A percentile compares a stretch with the other conserved stretches of the same genome.
Evolutionary conservation across 768 basidiomycete genomes (phyloP).

Genomic region (Terana coerulea): DNA sequence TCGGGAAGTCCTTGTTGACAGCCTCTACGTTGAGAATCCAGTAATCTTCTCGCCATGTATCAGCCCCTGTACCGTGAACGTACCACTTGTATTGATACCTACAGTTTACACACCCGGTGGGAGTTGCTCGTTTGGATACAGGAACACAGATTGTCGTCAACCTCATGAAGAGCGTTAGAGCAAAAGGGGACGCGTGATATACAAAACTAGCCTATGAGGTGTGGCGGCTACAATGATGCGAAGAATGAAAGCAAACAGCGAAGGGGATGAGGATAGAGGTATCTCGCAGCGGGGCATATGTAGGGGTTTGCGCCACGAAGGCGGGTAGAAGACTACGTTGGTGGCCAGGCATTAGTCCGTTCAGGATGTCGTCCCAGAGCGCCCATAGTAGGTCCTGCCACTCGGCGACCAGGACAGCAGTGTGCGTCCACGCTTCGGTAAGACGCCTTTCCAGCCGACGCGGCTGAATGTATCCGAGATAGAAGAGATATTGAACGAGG

Average conservation of each 20-base stretch:
- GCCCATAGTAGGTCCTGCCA: slow-evolving; percentile 10
- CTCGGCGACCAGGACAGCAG: slow-evolving; percentile 18
- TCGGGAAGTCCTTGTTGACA: neutral
- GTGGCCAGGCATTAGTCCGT: slow-evolving; percentile 14
- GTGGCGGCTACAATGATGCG: neutral
- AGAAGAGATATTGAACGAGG: slow-evolving; percentile 25
- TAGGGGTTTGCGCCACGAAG: neutral
- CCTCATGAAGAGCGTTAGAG: no score
- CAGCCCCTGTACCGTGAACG: neutral
- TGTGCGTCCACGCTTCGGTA: slow-evolving; percentile 36
- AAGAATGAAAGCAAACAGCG: neutral
- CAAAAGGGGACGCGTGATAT: no score
- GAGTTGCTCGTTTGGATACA: neutral
- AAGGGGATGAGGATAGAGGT: neutral
- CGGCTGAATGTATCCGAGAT: slow-evolving; percentile 35
- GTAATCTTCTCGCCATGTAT: neutral
- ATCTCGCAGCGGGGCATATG: neutral
- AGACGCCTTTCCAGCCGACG: slow-evolving; percentile 38
- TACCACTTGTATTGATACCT: neutral
- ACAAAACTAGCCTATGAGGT: no score
- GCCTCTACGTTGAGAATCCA: neutral
- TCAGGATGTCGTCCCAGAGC: slow-evolving; percentile 6
- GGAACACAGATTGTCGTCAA: no score
- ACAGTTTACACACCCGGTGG: neutral
- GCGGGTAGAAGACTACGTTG: slow-evolving; percentile 1